Conservation (phyloP, 352 stramenopile species). For the Hyaloperonospora brassicae region DNA sequence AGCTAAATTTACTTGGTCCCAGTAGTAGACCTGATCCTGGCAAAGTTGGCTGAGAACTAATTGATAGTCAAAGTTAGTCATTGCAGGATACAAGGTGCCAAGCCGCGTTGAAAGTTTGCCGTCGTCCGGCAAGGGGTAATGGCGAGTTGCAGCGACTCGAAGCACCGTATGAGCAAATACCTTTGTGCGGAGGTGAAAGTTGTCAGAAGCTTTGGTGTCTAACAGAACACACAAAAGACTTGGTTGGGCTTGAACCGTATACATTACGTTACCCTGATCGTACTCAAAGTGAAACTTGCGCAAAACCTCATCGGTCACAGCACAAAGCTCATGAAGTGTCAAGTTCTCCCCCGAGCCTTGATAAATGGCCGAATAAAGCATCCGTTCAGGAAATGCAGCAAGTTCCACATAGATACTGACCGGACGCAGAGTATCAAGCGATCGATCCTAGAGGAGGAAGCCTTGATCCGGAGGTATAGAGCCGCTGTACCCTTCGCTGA, state of each 20-base stretch:
- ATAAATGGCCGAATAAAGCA: not conserved
- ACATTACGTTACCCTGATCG: not conserved
- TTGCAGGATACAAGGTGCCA: not conserved
- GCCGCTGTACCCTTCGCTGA: too few relatives aligned
- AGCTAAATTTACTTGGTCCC: not conserved
- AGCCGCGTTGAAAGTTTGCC: not conserved
- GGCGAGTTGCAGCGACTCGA: not conserved
- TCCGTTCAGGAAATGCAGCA: not conserved
- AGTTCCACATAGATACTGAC: not conserved
- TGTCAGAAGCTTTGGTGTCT: not conserved
- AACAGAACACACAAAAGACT: not conserved
- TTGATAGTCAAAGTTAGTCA: too few relatives aligned
- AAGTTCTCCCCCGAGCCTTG: not conserved
- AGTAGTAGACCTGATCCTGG: not conserved
- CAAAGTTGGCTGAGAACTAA: not conserved
- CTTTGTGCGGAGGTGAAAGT: not conserved
- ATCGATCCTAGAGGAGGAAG: not conserved
- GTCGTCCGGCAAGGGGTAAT: not conserved
- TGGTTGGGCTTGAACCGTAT: not conserved
- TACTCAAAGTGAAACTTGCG: not conserved
- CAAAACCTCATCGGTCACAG: not conserved
- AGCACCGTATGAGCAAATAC: not conserved
- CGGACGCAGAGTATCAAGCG: not conserved
- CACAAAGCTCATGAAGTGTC: not conserved
- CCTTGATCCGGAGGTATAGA: not conserved